These are phyloP conservation scores for Alternaria triticina DNA, from an alignment of 2,329 filamentous ascomycete species.

Conservation along the genomic window DNA sequence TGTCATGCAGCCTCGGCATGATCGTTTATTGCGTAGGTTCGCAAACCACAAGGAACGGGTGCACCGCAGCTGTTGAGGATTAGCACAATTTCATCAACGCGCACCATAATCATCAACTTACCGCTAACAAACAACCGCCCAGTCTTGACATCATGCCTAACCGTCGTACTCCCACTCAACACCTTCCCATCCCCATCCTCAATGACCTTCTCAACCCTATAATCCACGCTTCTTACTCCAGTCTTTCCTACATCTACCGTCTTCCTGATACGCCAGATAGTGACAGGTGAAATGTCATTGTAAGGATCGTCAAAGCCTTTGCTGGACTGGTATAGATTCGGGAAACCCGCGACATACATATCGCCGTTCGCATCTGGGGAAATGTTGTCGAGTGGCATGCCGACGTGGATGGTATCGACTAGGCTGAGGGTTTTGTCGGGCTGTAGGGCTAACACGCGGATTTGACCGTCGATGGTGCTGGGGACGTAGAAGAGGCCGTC, in stretches of 20 bases:
- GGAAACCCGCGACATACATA: conserved; percentile 33
- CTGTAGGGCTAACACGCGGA: conserved; percentile 30
- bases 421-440: conserved; percentile 20
- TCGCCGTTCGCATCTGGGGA: conserved; percentile 34
- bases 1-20: neutral
- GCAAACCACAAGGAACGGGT: conserved; percentile 16
- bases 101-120: conserved; percentile 6
- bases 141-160: conserved; percentile 35
- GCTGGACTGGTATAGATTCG: conserved; percentile 7
- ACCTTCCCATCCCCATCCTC: conserved; percentile 32
- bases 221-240: conserved; percentile 11
- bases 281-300: conserved; percentile 18
- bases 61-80: conserved; percentile 3
- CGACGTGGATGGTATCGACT: conserved; percentile 30
- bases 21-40: neutral
- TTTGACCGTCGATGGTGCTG: conserved; percentile 29
- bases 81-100: neutral
- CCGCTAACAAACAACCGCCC: conserved; percentile 33
- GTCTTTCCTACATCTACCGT: neutral
- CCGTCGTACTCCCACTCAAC: conserved; percentile 32
- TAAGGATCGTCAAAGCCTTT: conserved; percentile 26
- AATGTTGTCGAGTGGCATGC: conserved; percentile 39
- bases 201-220: conserved; percentile 33
- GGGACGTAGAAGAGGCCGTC: conserved; percentile 39
- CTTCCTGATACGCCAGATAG: conserved; percentile 30